Conservation (phyloP, 2,329 filamentous ascomycete species). For the Colletotrichum sp. region DNA sequence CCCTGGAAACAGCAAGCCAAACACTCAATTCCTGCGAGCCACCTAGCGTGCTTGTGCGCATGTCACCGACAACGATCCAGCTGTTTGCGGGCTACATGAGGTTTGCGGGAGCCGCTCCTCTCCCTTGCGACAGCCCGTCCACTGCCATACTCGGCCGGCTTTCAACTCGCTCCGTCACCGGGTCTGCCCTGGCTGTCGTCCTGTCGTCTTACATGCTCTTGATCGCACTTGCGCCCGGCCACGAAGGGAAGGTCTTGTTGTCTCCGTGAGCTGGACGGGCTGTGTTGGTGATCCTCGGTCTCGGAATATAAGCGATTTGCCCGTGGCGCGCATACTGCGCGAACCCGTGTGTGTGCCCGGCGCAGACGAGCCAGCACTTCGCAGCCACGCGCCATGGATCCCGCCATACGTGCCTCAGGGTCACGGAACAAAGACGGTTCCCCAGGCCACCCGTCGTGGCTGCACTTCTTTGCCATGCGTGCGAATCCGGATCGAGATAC, state of each 20-base stretch:
- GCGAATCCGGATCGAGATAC: conserved; percentile 4
- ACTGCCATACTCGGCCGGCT: background rate
- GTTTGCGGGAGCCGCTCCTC: background rate
- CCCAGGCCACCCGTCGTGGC: conserved; percentile 7
- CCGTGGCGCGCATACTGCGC: background rate
- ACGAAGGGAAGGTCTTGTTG: background rate
- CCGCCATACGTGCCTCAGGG: background rate
- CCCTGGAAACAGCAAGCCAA: background rate
- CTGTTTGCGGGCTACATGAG: background rate
- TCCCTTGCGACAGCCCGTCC: background rate
- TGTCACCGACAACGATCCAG: background rate
- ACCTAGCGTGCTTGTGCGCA: background rate
- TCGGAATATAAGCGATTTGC: background rate
- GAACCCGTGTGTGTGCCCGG: conserved; percentile 1
- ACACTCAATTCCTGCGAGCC: background rate
- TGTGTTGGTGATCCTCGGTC: background rate
- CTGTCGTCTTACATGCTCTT: background rate
- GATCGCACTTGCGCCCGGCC: background rate
- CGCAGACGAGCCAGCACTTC: background rate
- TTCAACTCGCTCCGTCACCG: background rate
- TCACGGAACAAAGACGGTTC: conserved; percentile 9
- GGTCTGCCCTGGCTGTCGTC: background rate
- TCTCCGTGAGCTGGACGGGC: background rate
- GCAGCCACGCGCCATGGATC: conserved; percentile 3
- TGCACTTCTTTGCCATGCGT: conserved; percentile 1